Conservation (phyloP, 345 rosid genomes). For the Kernera saxatilis region DNA sequence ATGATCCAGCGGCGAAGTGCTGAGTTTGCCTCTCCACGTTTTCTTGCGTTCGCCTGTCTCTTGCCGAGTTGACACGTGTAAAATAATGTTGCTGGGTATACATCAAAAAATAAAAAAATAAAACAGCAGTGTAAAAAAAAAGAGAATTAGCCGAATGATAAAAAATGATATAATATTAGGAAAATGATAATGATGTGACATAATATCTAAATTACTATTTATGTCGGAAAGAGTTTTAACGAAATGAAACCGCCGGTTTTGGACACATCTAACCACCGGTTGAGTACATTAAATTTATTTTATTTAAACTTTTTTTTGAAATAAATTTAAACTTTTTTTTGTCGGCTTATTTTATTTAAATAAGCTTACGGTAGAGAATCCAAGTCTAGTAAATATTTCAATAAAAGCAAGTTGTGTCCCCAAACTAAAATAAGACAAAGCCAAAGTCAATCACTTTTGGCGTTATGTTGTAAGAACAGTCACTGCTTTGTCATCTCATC, state of each 20-base stretch:
- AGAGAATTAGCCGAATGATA: no score
- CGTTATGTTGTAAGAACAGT: neutral
- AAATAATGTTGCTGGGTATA: neutral
- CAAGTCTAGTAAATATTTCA: neutral
- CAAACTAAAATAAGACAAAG: neutral
- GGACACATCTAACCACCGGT: no score
- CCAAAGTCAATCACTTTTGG: slow-evolving; percentile 16
- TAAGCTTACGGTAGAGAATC: neutral
- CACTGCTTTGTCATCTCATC: slow-evolving; percentile 12
- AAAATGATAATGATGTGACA: no score
- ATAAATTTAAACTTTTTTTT: no score
- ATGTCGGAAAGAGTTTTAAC: no score
- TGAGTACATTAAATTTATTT: no score
- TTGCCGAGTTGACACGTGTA: neutral
- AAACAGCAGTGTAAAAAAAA: no score
- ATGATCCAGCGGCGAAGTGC: neutral
- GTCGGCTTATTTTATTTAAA: neutral
- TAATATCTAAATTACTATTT: no score
- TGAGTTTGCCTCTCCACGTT: slow-evolving; percentile 5
- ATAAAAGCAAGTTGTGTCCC: slow-evolving; percentile 5
- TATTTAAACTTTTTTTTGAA: no score
- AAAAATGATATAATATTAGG: no score
- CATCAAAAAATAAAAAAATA: no score
- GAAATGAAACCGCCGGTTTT: no score
- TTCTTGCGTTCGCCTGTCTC: neutral